Conservation (phyloP, 2,329 filamentous ascomycete species). For the Clonostachys solani region DNA sequence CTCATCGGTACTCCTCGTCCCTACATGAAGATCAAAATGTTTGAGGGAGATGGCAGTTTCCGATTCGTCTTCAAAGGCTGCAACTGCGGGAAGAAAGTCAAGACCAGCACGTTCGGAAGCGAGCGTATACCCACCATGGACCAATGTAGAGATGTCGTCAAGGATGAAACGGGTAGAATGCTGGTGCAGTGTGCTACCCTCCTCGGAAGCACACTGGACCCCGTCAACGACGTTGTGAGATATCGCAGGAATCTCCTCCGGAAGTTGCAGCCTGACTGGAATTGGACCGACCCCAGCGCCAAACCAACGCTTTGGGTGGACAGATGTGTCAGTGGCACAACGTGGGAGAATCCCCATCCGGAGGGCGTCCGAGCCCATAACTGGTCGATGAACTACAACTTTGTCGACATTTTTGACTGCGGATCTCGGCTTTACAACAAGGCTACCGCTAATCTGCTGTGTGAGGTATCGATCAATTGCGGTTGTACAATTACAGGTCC, state of each 20-base stretch:
- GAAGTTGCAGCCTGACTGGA: constrained; percentile 2
- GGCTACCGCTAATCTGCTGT: background rate
- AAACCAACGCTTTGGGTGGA: constrained; percentile 4
- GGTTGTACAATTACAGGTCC: background rate
- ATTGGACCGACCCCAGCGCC: constrained; percentile 1
- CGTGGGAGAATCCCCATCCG: constrained; percentile 2
- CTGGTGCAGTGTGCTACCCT: constrained; percentile 5
- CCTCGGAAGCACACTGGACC: background rate
- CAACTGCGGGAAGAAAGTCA: constrained; percentile 6
- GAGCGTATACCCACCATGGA: constrained; percentile 5
- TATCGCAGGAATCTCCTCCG: constrained; percentile 3
- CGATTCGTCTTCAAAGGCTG: constrained; percentile 6
- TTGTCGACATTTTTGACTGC: background rate
- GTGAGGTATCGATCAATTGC: background rate
- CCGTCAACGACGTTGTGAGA: background rate
- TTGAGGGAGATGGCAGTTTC: constrained; percentile 1
- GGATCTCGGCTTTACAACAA: background rate
- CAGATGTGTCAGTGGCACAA: constrained; percentile 5
- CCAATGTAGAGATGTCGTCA: background rate
- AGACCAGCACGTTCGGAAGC: constrained; percentile 2
- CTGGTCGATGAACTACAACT: constrained; percentile 4
- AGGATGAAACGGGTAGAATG: constrained; percentile 3
- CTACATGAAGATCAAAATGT: constrained; percentile 2
- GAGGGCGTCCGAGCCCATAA: constrained; percentile 1
- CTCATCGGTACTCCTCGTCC: background rate